Conservation (phyloP, 352 stramenopile species). For the Phytophthora pistaciae region DNA sequence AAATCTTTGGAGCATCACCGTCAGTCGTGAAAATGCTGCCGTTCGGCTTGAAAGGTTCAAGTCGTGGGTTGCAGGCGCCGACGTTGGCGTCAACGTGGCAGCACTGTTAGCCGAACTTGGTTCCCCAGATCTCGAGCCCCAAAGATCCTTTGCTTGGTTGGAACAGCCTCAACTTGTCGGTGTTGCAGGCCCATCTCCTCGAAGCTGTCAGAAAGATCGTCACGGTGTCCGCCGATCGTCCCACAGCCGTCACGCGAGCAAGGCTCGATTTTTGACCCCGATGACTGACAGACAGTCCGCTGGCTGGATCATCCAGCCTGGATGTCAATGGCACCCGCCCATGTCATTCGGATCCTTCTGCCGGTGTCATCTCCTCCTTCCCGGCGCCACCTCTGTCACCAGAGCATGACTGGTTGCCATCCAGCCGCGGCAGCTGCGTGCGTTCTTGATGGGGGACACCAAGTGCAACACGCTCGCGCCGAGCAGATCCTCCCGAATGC, state of each 20-base stretch:
- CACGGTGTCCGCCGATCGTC: background rate
- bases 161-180: conserved; percentile 9
- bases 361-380: conserved; percentile 13
- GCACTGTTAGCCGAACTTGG: background rate
- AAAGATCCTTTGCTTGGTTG: background rate
- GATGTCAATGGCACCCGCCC: background rate
- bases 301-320: too few relatives aligned
- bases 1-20: conserved; percentile 15
- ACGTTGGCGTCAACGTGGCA: conserved; percentile 1
- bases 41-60: background rate
- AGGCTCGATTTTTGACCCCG: conserved; percentile 2
- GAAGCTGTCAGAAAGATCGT: conserved; percentile 21
- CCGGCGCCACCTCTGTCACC: conserved; percentile 15
- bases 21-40: conserved; percentile 26
- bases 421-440: conserved; percentile 20
- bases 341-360: conserved; percentile 11
- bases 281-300: conserved; percentile 25
- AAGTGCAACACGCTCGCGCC: background rate
- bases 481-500: background rate
- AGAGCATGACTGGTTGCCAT: conserved; percentile 10
- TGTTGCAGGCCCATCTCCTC: conserved; percentile 7
- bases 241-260: conserved; percentile 24
- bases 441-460: conserved; percentile 11
- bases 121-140: background rate
- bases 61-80: background rate